Evolutionary conservation across 225 moss, liverwort and hornwort species (phyloP).

Genomic region (Bryum argenteum): DNA sequence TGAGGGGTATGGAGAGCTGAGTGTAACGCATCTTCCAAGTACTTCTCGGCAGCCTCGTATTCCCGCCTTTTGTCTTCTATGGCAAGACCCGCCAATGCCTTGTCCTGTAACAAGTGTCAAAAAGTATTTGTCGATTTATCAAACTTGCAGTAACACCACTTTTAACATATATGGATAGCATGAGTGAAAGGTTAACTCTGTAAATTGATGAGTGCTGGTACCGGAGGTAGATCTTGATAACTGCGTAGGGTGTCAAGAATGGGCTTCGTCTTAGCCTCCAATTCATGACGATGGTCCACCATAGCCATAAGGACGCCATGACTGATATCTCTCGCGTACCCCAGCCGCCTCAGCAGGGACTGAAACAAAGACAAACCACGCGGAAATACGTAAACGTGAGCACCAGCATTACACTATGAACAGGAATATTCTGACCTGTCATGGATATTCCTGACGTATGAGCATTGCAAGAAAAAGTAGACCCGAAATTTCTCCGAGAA

Average conservation of each 20-base stretch:
- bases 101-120: slow-evolving; percentile 66
- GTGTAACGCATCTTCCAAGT: slow-evolving; percentile 97
- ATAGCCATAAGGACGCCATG: slow-evolving; percentile 96
- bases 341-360: slow-evolving; percentile 91
- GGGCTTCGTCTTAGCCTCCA: slow-evolving; percentile 95
- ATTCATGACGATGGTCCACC: slow-evolving; percentile 90
- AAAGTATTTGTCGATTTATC: slow-evolving; percentile 5
- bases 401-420: too few relatives aligned
- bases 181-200: background rate
- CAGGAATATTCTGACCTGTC: too few relatives aligned
- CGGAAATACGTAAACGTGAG: too few relatives aligned
- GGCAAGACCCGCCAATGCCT: slow-evolving; percentile 96
- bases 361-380: slow-evolving; percentile 33
- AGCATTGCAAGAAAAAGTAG: too few relatives aligned
- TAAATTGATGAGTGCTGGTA: slow-evolving; percentile 29
- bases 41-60: slow-evolving; percentile 97
- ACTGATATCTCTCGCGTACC: slow-evolving; percentile 90
- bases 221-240: slow-evolving; percentile 98
- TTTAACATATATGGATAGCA: slow-evolving; percentile 6
- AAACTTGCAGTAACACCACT: slow-evolving; percentile 11
- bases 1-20: slow-evolving; percentile 89
- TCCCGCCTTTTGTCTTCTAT: slow-evolving; percentile 96
- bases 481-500: too few relatives aligned
- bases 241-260: slow-evolving; percentile 97
- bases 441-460: too few relatives aligned